Evolutionary conservation across 106 monocot species (phyloP), one percentile per base, ranked within the genome.

Genomic region (Agapanthus africanus): DNA sequence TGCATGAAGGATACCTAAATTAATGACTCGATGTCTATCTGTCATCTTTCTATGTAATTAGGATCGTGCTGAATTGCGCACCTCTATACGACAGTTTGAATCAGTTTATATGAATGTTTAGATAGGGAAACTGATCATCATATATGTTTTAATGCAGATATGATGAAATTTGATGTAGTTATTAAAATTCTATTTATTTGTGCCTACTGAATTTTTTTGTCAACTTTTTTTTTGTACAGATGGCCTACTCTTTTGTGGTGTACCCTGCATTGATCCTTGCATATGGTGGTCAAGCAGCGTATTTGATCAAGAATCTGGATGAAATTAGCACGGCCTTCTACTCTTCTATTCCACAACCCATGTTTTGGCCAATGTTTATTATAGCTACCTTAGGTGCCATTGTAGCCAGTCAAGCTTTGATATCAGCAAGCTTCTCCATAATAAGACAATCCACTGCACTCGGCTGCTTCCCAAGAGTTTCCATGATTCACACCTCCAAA

Each of bases 361-460:
- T 42, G 7, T 90, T 82, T 46, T 90, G 85, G 89, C 89, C 89
- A 1, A 80, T 85, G 85, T 90, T 90, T 39, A 34, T 80, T 5
- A 44, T 85, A 5, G 67, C 85, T 3, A 80, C 82, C 0, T 65
- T 82, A 0, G 89, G 85, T 19, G 79, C 89, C 15, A 27, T 90
- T 11, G 82, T 90, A 6, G 89, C 85, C 14, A 90, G 85, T 57
- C 89, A 90, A 38, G 64, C 89, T 6, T 52, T 90, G 41, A 90
- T 90, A 47, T 90, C 89, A 6, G 85, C 85, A 36, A 82, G 79
- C 42, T 90, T 85, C 50, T 85, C 89, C 56, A 82, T 82, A 59
- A 80, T 90, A 33, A 63, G 75, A 37, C 85, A 90, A 67, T 85
- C 85, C 26, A 66, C 85, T 13, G 85, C 82, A 0, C 75, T 90